Conservation (phyloP, 2,329 filamentous ascomycete genomes). For the Exserohilum turcica region DNA sequence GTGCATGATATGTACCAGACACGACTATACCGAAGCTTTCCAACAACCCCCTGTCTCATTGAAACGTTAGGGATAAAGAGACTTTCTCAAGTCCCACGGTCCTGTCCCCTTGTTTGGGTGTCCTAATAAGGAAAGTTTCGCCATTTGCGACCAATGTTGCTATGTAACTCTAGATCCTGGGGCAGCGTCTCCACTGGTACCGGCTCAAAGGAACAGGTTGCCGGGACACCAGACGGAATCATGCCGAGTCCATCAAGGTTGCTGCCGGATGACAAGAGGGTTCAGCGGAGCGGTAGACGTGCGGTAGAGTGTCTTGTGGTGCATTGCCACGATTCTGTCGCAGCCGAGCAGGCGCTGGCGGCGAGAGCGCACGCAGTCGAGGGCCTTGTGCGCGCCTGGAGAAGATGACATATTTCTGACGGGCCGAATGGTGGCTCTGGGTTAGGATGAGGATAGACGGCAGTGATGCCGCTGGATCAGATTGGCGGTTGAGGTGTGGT, state of each 20-base stretch:
- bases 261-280: background rate
- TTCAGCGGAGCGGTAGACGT: background rate
- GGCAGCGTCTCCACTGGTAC: background rate
- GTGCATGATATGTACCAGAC: slow-evolving; percentile 1
- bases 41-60: background rate
- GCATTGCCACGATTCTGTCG: background rate
- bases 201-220: background rate
- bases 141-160: background rate
- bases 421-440: background rate
- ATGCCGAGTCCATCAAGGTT: background rate
- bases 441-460: background rate
- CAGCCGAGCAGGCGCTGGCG: background rate
- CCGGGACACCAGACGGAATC: background rate
- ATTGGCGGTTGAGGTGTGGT: slow-evolving; percentile 6
- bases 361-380: no score
- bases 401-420: background rate
- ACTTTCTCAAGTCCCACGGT: background rate
- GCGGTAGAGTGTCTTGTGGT: no score
- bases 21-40: background rate
- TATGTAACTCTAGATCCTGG: background rate
- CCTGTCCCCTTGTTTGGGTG: background rate
- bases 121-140: background rate
- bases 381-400: background rate
- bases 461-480: background rate
- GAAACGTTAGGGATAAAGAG: background rate